Base-by-base conservation (phyloP, 108 stramenopile genomes). In the Stephanodiscus triporus region DNA sequence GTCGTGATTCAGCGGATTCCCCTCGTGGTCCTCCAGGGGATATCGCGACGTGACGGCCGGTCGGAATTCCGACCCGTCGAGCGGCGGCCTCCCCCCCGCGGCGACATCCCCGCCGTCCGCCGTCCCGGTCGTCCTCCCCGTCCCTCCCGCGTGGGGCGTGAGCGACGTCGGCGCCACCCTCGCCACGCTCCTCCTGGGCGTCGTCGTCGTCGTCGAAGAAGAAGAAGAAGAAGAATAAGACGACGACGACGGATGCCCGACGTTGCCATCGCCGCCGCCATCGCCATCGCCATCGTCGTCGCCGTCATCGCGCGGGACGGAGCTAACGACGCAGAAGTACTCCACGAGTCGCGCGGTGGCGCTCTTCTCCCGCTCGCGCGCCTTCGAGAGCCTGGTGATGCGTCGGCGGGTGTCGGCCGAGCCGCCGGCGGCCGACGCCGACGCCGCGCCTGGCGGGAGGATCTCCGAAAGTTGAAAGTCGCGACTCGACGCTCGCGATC, bases 301-400 rank as follows among this genome's bases (percentile, higher is more conserved):
- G 57, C 24, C 2, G 26, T 2, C 45, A 14, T 30, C 48, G 24
- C 47, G 30, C 24, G 72, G 54, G 6, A 50, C 50, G 17, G 66
- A 64, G 23, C 85, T 86, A 7, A 92, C 87, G 14, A 95, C 88
- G 43, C 90, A 87, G 67, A 95, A 88, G 61, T 95, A 95, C 61
- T 95, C 94, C 64, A 92, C 91, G 50, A 93, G 66, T 38, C 91
- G 82, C 43, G 16, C 16, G 16, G 14, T 45, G 9, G 77, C 57
- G 23, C 60, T 53, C 30, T 70, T 77, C 45, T 77, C 66, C 11
- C 66, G 34, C 30, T 72, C 67, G 6, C 67, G 32, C n/a, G 68
- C 76, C 54, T 69, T 75, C 57, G 63, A 68, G 38, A 77, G 19
- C 40, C 64, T 69, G 8, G 51, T 77, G 29, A 77, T 77, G 20